Evolutionary conservation across 768 basidiomycete species (phyloP), one percentile per base, ranked within the genome.

Genomic region (Rhodotorula paludigena): DNA sequence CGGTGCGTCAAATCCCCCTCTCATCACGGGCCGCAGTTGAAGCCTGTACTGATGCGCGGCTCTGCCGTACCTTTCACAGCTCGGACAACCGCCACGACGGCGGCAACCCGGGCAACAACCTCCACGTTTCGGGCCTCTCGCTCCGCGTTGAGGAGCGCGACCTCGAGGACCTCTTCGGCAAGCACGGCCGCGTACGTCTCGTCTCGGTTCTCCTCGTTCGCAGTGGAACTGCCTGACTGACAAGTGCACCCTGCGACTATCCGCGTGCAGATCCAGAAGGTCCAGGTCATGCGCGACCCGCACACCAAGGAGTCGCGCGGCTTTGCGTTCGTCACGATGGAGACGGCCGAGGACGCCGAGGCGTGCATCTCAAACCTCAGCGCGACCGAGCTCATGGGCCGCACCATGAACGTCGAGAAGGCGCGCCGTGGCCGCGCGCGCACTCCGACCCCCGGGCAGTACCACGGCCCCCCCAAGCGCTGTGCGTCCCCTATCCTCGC

Each of bases 391-490:
- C 78, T 97, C 51, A 86, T 88, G 82, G 96, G 94, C 60, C 93
- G 92, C 81, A 81, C 83, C 38, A 83, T 92, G 61, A 89, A 83
- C 65, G 89, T 99, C n/a, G 89, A 92, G 81, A 92, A 88, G 90
- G 91, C 91, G 71, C 88, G 90, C 57, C 87, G 90, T 72, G 91
- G 88, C 63, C 87, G 91, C 68, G 91, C 90, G 25, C 83, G 91
- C 71, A 89, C 91, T 20, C 89, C 94, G 5, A 99, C 94, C 11
- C 94, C 94, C 6, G 94, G 94, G 35, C 81, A 88, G 60, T 99
- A 99, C 83, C 90, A 89, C 69, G 93, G 92, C 0, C 90, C 92
- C 54, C 90, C 92, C 51, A 92, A 93, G 80, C 84, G 89, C 45
- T 80, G 81, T 66, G 86, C 87, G 68, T 78, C 87, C 87, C 74